A percentile compares a stretch with the other conserved stretches of the same genome.
These are phyloP conservation scores for Parascedosporium putredinis DNA, from an alignment of 2,329 filamentous ascomycete genomes.

Conservation along the genomic window DNA sequence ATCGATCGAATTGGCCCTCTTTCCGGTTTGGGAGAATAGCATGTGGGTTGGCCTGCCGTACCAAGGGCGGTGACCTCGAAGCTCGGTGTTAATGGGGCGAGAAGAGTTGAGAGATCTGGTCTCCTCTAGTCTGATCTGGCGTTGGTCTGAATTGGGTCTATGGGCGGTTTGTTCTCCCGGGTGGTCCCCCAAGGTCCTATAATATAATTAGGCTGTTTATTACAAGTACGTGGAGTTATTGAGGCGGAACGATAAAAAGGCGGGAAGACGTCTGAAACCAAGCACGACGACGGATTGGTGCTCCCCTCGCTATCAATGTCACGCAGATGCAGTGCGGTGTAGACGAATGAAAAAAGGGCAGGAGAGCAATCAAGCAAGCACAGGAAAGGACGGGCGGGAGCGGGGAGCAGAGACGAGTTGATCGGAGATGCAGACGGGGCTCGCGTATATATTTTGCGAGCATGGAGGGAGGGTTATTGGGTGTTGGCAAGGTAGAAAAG, in stretches of 20 bases:
- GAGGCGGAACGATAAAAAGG: background rate
- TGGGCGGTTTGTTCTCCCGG: slow-evolving; percentile 1
- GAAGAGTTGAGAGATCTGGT: background rate
- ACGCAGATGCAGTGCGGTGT: slow-evolving; percentile 1
- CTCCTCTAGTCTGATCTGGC: background rate
- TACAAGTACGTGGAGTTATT: slow-evolving; percentile 2
- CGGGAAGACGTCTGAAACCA: background rate
- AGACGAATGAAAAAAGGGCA: background rate
- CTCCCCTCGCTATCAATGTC: slow-evolving; percentile 1
- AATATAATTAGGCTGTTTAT: slow-evolving; percentile 9
- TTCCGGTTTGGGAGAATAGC: background rate
- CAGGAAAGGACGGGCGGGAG: too few relatives aligned
- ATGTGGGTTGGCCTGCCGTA: too few relatives aligned
- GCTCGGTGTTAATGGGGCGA: too few relatives aligned
- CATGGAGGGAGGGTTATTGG: too few relatives aligned
- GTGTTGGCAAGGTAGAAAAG: too few relatives aligned
- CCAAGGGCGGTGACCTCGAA: too few relatives aligned
- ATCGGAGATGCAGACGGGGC: too few relatives aligned
- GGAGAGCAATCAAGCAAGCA: too few relatives aligned
- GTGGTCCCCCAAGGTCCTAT: slow-evolving; percentile 5
- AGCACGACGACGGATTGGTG: background rate
- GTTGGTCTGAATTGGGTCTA: too few relatives aligned
- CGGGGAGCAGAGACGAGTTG: too few relatives aligned
- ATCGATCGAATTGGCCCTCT: background rate
- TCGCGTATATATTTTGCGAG: too few relatives aligned